A percentile compares a stretch with the other conserved stretches of the same genome.
These are phyloP conservation scores for Globisporangium splendens DNA, from an alignment of 352 stramenopile species.

Conservation along the genomic window DNA sequence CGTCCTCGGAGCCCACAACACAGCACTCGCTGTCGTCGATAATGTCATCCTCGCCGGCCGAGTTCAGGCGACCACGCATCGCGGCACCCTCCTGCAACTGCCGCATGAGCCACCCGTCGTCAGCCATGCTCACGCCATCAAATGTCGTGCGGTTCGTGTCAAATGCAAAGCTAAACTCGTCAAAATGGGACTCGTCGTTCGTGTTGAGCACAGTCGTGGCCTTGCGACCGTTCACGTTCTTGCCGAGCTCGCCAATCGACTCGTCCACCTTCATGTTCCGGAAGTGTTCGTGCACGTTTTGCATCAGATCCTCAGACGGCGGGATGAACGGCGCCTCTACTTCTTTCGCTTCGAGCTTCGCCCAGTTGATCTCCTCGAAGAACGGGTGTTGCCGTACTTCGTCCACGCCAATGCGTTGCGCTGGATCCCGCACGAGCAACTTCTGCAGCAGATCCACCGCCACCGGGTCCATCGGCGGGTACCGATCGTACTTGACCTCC, in stretches of 20 bases:
- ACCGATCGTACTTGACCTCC: conserved; percentile 76
- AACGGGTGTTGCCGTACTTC: conserved; percentile 68
- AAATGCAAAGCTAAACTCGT: conserved; percentile 87
- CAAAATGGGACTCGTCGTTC: conserved; percentile 75
- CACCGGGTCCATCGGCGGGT: conserved; percentile 58
- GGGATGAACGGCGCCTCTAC: conserved; percentile 80
- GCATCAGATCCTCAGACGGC: conserved; percentile 76
- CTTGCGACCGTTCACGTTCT: conserved; percentile 62
- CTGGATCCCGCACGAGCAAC: conserved; percentile 70
- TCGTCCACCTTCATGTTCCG: conserved; percentile 87
- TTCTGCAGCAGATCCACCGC: conserved; percentile 76
- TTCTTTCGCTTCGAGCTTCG: conserved; percentile 70
- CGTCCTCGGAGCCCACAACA: conserved; percentile 43
- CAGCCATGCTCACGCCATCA: conserved; percentile 74
- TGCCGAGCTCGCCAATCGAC: conserved; percentile 60
- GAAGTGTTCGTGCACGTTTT: conserved; percentile 88
- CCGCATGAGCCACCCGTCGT: conserved; percentile 81
- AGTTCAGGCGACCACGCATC: conserved; percentile 67
- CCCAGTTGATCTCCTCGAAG: conserved; percentile 71
- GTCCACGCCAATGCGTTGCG: conserved; percentile 53
- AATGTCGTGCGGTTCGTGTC: conserved; percentile 76
- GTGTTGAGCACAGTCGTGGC: conserved; percentile 25
- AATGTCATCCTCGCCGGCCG: conserved; percentile 54
- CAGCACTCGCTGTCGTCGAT: conserved; percentile 11
- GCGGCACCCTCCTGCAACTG: conserved; percentile 73